Conservation (phyloP, 2,329 filamentous ascomycete species). For the Pestalotiopsis sp. region DNA sequence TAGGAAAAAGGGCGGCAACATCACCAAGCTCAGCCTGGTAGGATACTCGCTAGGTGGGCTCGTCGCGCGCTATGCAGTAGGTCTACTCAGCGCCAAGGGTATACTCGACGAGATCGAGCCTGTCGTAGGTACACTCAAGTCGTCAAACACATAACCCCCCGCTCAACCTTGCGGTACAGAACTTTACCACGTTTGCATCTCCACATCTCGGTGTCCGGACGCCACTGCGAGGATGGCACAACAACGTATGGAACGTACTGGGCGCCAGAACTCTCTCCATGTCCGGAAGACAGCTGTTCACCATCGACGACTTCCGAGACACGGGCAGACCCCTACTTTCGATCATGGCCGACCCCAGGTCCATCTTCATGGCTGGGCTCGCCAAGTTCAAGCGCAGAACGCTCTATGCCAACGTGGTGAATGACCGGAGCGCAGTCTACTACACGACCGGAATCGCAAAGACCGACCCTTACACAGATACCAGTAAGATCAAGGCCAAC, state of each 20-base stretch:
- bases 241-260: constrained; percentile 78
- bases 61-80: constrained; percentile 83
- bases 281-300: constrained; percentile 86
- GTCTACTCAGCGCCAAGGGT: constrained; percentile 79
- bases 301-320: constrained; percentile 81
- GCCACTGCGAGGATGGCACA: constrained; percentile 67
- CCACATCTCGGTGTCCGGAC: constrained; percentile 79
- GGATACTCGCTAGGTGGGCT: constrained; percentile 91
- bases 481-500: constrained; percentile 70
- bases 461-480: constrained; percentile 74
- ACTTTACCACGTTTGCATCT: constrained; percentile 91
- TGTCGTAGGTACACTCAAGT: constrained; percentile 52
- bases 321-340: constrained; percentile 80
- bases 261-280: constrained; percentile 79
- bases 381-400: constrained; percentile 74
- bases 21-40: constrained; percentile 82
- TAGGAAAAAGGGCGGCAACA: constrained; percentile 65
- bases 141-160: background rate
- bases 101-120: constrained; percentile 79
- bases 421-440: constrained; percentile 80
- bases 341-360: constrained; percentile 79
- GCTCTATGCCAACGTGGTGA: constrained; percentile 84
- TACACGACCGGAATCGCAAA: constrained; percentile 81
- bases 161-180: constrained; percentile 47
- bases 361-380: constrained; percentile 83